phyloP scores from a whole-genome alignment of 345 rosid species.

The Psidium friedrichsthalianum region DNA sequence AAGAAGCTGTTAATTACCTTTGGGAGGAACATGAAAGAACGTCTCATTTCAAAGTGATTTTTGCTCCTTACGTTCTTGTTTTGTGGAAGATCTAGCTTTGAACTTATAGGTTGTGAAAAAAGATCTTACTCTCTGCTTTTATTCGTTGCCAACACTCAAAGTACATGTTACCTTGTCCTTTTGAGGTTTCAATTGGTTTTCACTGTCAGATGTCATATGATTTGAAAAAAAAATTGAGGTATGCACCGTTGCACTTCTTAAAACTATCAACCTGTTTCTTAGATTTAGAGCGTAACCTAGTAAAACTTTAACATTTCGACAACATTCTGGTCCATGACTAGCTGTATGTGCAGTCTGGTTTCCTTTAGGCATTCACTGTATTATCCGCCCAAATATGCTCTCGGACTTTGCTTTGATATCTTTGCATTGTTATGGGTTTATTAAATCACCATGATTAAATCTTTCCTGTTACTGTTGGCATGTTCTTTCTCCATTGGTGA shows the following conservation, averaged over 20 bases:
- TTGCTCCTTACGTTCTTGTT: neutral
- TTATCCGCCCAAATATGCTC: neutral
- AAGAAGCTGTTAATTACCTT: neutral
- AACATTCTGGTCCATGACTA: neutral
- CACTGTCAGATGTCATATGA: neutral
- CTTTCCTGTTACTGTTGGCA: neutral
- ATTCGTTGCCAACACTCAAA: neutral
- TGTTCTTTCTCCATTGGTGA: neutral
- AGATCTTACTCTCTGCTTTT: neutral
- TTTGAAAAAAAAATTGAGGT: neutral
- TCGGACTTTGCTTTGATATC: neutral
- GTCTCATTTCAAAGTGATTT: neutral
- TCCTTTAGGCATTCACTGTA: neutral
- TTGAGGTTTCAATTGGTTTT: neutral
- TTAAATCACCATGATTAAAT: neutral
- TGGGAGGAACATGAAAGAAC: neutral
- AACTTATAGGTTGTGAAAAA: neutral
- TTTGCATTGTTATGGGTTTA: neutral
- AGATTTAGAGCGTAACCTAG: neutral
- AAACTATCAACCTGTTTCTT: neutral
- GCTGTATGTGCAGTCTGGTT: neutral
- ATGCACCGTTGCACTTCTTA: neutral
- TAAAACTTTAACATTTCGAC: neutral
- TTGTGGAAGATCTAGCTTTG: neutral
- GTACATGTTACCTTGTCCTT: neutral